phyloP scores from a whole-genome alignment of 257 asterid species.

The Salvia rosmarinus region DNA sequence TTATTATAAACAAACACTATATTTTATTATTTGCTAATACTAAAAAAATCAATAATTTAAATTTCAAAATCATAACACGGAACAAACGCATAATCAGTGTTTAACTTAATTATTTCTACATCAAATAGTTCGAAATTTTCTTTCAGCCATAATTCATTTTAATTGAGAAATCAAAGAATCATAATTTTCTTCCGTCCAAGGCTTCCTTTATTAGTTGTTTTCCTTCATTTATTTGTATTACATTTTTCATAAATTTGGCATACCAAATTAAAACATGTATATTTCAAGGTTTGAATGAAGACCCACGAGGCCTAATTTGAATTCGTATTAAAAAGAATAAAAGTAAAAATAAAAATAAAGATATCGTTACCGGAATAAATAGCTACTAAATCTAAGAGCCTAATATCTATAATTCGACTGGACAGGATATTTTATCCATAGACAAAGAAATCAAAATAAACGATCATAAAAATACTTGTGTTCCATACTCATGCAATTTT shows the following conservation, averaged over 20 bases:
- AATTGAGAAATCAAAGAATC: neutral
- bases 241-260: neutral
- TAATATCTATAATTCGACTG: neutral
- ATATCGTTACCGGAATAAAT: neutral
- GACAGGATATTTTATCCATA: neutral
- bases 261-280: neutral
- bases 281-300: neutral
- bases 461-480: neutral
- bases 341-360: neutral
- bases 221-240: neutral
- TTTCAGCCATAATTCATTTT: neutral
- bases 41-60: neutral
- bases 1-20: no score
- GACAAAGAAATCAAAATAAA: neutral
- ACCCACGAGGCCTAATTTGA: neutral
- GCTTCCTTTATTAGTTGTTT: neutral
- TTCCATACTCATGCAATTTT: neutral
- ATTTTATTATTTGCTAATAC: no score
- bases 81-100: neutral
- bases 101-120: neutral
- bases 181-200: neutral
- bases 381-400: neutral
- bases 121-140: neutral
- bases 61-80: neutral
- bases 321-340: neutral